Evolutionary conservation across 345 rosid genomes (phyloP).

Genomic region (Bruguiera sexangula): DNA sequence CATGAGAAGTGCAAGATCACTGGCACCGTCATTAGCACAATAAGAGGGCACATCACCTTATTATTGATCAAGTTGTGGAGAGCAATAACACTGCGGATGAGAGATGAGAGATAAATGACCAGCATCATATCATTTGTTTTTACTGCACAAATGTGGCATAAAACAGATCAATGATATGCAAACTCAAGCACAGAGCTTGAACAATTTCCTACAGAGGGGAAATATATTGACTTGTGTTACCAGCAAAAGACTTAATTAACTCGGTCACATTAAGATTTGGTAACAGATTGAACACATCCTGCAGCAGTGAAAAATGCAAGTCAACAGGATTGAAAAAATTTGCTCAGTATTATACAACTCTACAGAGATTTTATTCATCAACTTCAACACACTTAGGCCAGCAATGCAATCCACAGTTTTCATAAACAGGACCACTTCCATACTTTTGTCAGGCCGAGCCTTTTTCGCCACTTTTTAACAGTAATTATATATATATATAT

Average conservation of each 20-base stretch:
- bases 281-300: conserved; percentile 93
- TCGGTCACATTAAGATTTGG: conserved; percentile 78
- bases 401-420: no score
- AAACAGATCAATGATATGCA: neutral
- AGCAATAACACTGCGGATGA: conserved; percentile 74
- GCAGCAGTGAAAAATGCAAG: neutral
- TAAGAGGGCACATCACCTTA: conserved; percentile 43
- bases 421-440: no score
- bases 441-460: no score
- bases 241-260: conserved; percentile 79
- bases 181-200: neutral
- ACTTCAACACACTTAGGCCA: no score
- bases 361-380: no score
- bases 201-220: no score
- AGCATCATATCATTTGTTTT: conserved; percentile 89
- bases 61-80: conserved; percentile 89
- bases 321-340: no score
- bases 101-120: conserved; percentile 68
- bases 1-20: neutral
- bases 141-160: conserved; percentile 36
- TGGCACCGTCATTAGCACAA: neutral
- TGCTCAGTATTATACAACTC: no score
- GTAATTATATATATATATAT: no score
- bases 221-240: conserved; percentile 25
- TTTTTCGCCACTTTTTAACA: no score